Conservation (phyloP, 1,139 yeast genomes). For the Geotrichum histeridarum region DNA sequence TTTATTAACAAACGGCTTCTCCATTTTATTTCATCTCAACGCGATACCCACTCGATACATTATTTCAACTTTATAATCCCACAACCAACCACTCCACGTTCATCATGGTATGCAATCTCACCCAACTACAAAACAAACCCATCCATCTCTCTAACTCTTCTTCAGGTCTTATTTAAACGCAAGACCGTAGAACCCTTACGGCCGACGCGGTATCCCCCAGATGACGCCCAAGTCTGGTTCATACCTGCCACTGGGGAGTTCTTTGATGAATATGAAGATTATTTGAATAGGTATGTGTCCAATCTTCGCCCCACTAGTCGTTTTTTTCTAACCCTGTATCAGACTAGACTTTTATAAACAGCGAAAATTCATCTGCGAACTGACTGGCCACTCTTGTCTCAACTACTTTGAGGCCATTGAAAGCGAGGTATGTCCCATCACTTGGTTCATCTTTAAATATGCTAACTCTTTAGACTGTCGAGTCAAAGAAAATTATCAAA, state of each 20-base stretch:
- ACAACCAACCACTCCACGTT: too few species aligned
- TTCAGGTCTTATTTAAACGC: conserved; percentile 35
- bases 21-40: too few species aligned
- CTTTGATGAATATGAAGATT: conserved; percentile 72
- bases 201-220: conserved; percentile 28
- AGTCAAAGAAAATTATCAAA: conserved; percentile 55
- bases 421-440: conserved; percentile 47
- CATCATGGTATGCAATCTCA: too few species aligned
- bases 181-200: conserved; percentile 33
- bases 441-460: not conserved
- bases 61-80: too few species aligned
- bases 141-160: not conserved
- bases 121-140: too few species aligned
- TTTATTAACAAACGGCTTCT: too few species aligned
- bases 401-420: conserved; percentile 85
- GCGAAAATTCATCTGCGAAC: conserved; percentile 87
- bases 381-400: conserved; percentile 87
- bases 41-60: too few species aligned
- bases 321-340: not conserved
- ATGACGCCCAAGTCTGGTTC: conserved; percentile 49
- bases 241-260: conserved; percentile 86
- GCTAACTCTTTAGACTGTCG: conserved; percentile 23
- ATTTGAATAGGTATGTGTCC: conserved; percentile 42
- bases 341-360: conserved; percentile 29
- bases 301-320: conserved; percentile 18